Evolutionary conservation across 179 eudicot genomes (phyloP).

Genomic region (Pouteria campechiana): DNA sequence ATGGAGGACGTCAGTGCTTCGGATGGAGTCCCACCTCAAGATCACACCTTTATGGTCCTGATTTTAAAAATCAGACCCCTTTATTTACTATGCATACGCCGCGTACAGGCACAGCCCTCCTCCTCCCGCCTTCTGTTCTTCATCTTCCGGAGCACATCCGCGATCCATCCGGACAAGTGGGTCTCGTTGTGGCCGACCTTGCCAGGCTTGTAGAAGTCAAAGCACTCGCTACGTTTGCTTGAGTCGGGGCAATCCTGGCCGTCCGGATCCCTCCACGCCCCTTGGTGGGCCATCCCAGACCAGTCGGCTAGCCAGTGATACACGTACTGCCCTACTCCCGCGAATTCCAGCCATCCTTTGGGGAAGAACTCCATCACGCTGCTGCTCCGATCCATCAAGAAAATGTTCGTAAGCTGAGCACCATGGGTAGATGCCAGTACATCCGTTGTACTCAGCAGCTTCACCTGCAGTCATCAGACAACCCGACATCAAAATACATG

Average conservation of each 20-base stretch:
- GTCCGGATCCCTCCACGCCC: slow-evolving; percentile 53
- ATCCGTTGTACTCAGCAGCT: slow-evolving; percentile 68
- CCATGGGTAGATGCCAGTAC: slow-evolving; percentile 71
- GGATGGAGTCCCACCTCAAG: too few species aligned
- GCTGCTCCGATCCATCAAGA: slow-evolving; percentile 77
- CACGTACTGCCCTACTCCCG: slow-evolving; percentile 76
- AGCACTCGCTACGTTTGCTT: slow-evolving; percentile 51
- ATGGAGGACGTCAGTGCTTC: too few species aligned
- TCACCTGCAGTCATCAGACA: slow-evolving; percentile 34
- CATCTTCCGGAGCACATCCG: slow-evolving; percentile 35
- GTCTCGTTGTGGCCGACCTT: slow-evolving; percentile 53
- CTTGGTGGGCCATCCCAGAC: slow-evolving; percentile 79
- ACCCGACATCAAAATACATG: too few species aligned
- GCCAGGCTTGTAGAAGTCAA: slow-evolving; percentile 52
- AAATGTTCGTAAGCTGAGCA: slow-evolving; percentile 74
- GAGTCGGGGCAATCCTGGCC: slow-evolving; percentile 40
- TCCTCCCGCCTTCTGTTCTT: slow-evolving; percentile 21
- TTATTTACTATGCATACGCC: too few species aligned
- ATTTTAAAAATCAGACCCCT: too few species aligned
- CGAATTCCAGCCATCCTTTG: slow-evolving; percentile 77
- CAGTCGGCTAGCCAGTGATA: slow-evolving; percentile 61
- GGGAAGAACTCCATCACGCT: slow-evolving; percentile 86
- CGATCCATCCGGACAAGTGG: slow-evolving; percentile 44
- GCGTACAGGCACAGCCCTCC: too few species aligned
- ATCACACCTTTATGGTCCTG: too few species aligned